Base-by-base conservation (phyloP, 2,329 filamentous ascomycete genomes). In the Talaromyces sp. region DNA sequence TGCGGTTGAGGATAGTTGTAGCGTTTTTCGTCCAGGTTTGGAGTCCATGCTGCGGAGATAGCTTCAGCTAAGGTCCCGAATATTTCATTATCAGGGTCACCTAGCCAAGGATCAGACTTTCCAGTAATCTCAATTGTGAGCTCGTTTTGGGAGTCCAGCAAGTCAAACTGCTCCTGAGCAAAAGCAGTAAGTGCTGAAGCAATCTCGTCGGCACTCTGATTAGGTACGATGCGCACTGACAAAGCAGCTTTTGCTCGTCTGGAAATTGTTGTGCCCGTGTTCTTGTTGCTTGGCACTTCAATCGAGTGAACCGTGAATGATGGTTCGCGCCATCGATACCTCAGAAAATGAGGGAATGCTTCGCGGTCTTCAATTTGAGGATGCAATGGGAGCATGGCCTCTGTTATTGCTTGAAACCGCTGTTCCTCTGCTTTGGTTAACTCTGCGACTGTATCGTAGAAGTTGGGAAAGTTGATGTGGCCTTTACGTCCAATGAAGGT, bases 281-380 rank as follows among this genome's bases (percentile, higher is more conserved):
- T 95, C 61, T 87, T 85, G 0, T 92, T 93, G 0, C 94, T 94
- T 0, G 93, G 97, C 0, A 78, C 75, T 72, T 96, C 92, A 76
- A 98, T 93, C 8, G 92, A 87, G 78, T 99, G 95, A 50, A 98
- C 91, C 0, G 95, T 98, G 61, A 99, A 82, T 59, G 96, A 97
- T 0, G 95, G 93, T 73, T 98, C 93, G 24, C 95, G 89, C 95
- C 95, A 99, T 64, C 93, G 87, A 11, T 93, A 91, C 90, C 97
- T 96, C 6, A 99, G 84, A 2, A 90, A 93, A 43, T 88, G 84
- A 66, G 94, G 93, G 56, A 98, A 86, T n/a, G 85, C 85, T 7
- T 90, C 85, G 0, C 89, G 84, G 1, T 86, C 81, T 11, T 85
- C 82, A 6, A 89, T 84, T 54, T 86, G 82, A 0, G 91, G 88